phyloP scores from a whole-genome alignment of 2,329 filamentous ascomycete genomes.

The Xylaria sp. region DNA sequence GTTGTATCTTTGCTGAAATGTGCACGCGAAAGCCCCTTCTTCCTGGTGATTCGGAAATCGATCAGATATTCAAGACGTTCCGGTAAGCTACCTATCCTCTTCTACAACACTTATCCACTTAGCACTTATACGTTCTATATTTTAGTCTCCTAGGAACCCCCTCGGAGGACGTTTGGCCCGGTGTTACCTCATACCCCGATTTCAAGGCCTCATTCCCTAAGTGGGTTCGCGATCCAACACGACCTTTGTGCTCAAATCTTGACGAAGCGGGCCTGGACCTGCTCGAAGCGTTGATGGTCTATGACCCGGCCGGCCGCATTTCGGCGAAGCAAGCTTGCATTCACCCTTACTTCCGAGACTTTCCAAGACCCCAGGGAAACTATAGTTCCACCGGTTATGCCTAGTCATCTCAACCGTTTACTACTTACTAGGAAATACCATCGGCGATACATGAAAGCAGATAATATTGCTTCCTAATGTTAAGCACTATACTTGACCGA shows the following conservation, averaged over 20 bases:
- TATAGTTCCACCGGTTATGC: conserved; percentile 42
- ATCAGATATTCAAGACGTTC: conserved; percentile 96
- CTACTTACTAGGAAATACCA: conserved; percentile 17
- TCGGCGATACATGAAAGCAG: conserved; percentile 32
- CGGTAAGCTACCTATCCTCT: conserved; percentile 62
- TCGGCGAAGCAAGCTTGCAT: conserved; percentile 88
- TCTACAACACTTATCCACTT: neutral
- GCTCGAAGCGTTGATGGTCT: conserved; percentile 77
- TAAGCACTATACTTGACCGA: conserved; percentile 39
- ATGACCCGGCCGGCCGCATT: conserved; percentile 86
- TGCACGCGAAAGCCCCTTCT: conserved; percentile 93
- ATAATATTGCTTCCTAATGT: conserved; percentile 35
- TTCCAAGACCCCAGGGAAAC: conserved; percentile 35
- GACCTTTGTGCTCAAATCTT: conserved; percentile 75
- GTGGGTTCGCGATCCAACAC: conserved; percentile 78
- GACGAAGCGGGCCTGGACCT: conserved; percentile 78
- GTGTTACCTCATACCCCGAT: conserved; percentile 93
- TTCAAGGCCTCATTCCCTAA: conserved; percentile 94
- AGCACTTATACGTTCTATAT: conserved; percentile 15
- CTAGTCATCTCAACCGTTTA: conserved; percentile 16
- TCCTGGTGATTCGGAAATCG: conserved; percentile 91
- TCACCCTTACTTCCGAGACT: conserved; percentile 80
- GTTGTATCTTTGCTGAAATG: conserved; percentile 97
- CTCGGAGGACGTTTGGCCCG: conserved; percentile 83
- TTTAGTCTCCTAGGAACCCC: conserved; percentile 81